Conservation (phyloP, 495 filamentous ascomycete genomes). For the Penicillium macrosclerotiorum region DNA sequence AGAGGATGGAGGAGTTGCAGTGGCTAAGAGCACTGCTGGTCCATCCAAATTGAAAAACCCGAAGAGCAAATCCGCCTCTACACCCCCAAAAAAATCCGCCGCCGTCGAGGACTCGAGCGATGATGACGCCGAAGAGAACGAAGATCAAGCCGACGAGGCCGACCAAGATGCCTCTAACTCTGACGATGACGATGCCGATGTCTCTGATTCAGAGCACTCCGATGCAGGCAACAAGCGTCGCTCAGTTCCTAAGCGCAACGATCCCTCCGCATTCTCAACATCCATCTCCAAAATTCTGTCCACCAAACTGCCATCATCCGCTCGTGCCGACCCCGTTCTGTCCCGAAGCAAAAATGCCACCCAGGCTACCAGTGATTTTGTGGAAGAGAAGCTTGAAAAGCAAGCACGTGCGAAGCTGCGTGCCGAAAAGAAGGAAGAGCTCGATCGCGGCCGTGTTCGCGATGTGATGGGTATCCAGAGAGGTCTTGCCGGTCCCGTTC, state of each 20-base stretch:
- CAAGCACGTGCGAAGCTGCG: slow-evolving; percentile 75
- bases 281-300: slow-evolving; percentile 88
- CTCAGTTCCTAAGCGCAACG: slow-evolving; percentile 68
- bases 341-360: slow-evolving; percentile 71
- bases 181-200: slow-evolving; percentile 15
- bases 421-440: slow-evolving; percentile 74
- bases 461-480: slow-evolving; percentile 68
- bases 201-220: slow-evolving; percentile 21
- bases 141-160: slow-evolving; percentile 35
- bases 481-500: slow-evolving; percentile 49
- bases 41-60: slow-evolving; percentile 17
- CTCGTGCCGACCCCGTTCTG: slow-evolving; percentile 83
- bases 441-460: slow-evolving; percentile 83
- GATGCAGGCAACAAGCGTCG: slow-evolving; percentile 22
- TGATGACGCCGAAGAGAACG: slow-evolving; percentile 34
- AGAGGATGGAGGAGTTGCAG: slow-evolving; percentile 33
- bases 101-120: slow-evolving; percentile 21
- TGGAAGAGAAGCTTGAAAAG: slow-evolving; percentile 73
- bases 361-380: slow-evolving; percentile 60
- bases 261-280: slow-evolving; percentile 83
- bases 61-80: slow-evolving; percentile 21
- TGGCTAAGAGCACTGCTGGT: slow-evolving; percentile 9
- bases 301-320: slow-evolving; percentile 76
- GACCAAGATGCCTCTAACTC: slow-evolving; percentile 30
- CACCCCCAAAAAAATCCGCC: slow-evolving; percentile 13